A percentile compares a stretch with the other conserved stretches of the same genome.
Conservation (phyloP, 768 basidiomycete species). For the Russula griseocarnosa region DNA sequence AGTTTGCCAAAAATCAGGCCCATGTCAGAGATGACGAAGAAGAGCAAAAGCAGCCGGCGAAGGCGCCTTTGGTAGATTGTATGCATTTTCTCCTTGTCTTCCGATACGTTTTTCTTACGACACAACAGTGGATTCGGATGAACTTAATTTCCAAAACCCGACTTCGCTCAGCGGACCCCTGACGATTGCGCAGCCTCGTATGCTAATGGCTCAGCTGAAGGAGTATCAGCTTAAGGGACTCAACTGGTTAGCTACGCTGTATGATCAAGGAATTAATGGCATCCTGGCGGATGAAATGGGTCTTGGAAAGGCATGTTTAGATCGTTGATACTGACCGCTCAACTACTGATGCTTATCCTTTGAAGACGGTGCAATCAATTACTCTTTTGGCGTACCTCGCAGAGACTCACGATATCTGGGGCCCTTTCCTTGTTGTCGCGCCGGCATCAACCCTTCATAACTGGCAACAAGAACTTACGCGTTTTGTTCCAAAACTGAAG, state of each 20-base stretch:
- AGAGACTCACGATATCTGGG: conserved; percentile 98
- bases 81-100: conserved; percentile 34
- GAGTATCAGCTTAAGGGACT: conserved; percentile 98
- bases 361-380: conserved; percentile 93
- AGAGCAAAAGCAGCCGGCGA: conserved; percentile 30
- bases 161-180: conserved; percentile 80
- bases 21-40: conserved; percentile 45
- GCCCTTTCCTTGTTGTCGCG: conserved; percentile 96
- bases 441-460: conserved; percentile 97
- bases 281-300: conserved; percentile 99
- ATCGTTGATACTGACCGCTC: conserved; percentile 29
- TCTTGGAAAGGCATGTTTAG: conserved; percentile 66
- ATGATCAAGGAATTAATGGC: conserved; percentile 99
- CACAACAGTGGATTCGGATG: conserved; percentile 81
- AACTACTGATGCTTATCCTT: neutral
- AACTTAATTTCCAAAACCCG: conserved; percentile 99
- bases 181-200: conserved; percentile 87
- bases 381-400: conserved; percentile 93
- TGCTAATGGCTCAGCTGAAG: conserved; percentile 95
- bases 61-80: conserved; percentile 67
- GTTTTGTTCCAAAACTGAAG: conserved; percentile 91
- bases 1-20: conserved; percentile 54
- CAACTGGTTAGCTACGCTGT: conserved; percentile 95
- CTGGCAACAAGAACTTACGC: conserved; percentile 97
- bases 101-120: neutral